A percentile compares a stretch with the other conserved stretches of the same genome.
Conservation (phyloP, 2,329 filamentous ascomycete genomes). For the Hirsutella thompsonii region DNA sequence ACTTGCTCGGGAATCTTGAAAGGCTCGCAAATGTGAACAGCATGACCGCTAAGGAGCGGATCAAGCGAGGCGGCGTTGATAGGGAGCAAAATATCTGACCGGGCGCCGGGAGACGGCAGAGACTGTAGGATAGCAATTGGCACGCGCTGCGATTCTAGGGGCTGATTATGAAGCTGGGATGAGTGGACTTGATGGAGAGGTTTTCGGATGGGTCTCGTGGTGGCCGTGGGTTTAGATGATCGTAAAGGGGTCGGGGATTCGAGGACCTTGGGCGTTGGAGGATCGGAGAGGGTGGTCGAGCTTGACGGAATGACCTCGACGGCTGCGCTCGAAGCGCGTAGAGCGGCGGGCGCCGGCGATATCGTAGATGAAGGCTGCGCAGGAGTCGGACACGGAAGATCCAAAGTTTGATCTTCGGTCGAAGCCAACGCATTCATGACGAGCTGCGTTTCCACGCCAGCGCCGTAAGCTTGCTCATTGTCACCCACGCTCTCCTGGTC, state of each 20-base stretch:
- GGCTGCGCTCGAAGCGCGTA: neutral
- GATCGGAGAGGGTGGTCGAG: neutral
- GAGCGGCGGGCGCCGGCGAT: neutral
- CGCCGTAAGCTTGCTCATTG: slow-evolving; percentile 10
- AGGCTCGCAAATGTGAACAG: slow-evolving; percentile 41
- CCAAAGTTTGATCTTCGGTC: neutral
- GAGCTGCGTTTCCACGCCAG: slow-evolving; percentile 21
- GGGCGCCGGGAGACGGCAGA: slow-evolving; percentile 33
- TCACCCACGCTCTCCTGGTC: slow-evolving; percentile 6
- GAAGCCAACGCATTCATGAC: slow-evolving; percentile 19
- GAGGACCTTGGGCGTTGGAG: neutral
- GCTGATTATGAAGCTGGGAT: slow-evolving; percentile 14
- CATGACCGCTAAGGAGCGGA: slow-evolving; percentile 33
- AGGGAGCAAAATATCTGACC: slow-evolving; percentile 41
- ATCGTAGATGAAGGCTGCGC: neutral
- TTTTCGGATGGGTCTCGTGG: slow-evolving; percentile 12
- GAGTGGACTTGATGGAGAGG: slow-evolving; percentile 13
- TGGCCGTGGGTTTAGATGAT: neutral
- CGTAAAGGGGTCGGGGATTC: neutral
- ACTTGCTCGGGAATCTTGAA: slow-evolving; percentile 43
- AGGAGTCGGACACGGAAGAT: neutral
- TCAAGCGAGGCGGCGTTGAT: slow-evolving; percentile 32
- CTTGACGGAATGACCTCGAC: neutral
- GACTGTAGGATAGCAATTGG: slow-evolving; percentile 32
- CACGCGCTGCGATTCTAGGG: slow-evolving; percentile 33